Evolutionary conservation across 1,284 basidiomycete genomes (phyloP), one percentile per base, ranked within the genome.

Genomic region (Sporisorium graminicola): DNA sequence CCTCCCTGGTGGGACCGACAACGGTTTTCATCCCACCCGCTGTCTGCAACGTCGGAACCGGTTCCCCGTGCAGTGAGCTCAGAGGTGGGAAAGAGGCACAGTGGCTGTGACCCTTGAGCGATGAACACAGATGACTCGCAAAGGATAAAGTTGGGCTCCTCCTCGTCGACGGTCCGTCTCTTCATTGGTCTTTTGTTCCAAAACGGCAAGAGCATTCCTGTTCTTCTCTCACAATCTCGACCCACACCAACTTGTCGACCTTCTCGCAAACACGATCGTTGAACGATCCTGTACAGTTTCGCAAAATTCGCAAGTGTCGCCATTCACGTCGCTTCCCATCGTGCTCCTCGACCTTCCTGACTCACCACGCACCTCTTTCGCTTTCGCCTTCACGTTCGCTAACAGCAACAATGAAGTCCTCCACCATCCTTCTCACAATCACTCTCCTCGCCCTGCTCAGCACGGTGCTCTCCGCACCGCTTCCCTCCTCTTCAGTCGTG

Each of bases 401-500:
- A n/a, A n/a, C 51, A 18, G 35, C 13, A 26, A 46, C 6, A 33
- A 52, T 61, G 59, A 47, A 44, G 20, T 24, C n/a, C 42, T 14
- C 40, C 40, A 24, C 49, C 26, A 26, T 42, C 31, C n/a, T 50
- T 20, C 8, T 35, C 24, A 13, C 31, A 4, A 22, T 65, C 40
- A 26, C 29, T 33, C 42, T 56, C 40, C 12, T 46, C 52, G 8
- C 55, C 42, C 26, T 50, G 44, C n/a, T 65, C 27, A 37, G 16
- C 40, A 26, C 27, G 7, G 20, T 37, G 26, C 20, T 29, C 20
- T 18, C 40, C 50, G 24, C 40, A n/a, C 20, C 49, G 37, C 8
- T 60, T 7, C 43, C 49, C 16, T 8, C 49, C 26, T 46, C 63
- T 1, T 12, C 50, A 3, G 69, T 71, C 44, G 6, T 52, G 12